Conservation (phyloP, 306 rosid genomes). For the Macrotyloma uniflorum region DNA sequence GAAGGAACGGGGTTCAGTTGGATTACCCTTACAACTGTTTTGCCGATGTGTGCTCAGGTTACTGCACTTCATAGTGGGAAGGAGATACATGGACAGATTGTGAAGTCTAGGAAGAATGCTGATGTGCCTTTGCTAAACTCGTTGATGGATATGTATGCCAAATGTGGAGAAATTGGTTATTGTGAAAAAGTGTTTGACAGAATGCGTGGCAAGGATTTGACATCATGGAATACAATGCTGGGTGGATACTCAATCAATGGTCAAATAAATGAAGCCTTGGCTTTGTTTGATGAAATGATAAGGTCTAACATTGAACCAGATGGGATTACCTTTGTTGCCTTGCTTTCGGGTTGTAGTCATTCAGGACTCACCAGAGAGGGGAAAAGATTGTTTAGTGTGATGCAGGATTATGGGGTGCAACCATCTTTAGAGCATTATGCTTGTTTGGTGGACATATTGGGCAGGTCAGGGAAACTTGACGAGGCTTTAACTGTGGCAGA, state of each 20-base stretch:
- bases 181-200: constrained; percentile 51
- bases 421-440: constrained; percentile 61
- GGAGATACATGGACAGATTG: constrained; percentile 67
- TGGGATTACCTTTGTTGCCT: constrained; percentile 52
- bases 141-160: constrained; percentile 65
- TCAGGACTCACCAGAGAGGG: constrained; percentile 53
- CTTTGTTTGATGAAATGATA: constrained; percentile 52
- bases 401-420: constrained; percentile 49
- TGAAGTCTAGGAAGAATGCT: constrained; percentile 54
- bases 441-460: constrained; percentile 58
- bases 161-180: constrained; percentile 61
- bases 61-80: constrained; percentile 61
- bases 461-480: constrained; percentile 51
- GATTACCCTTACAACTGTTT: constrained; percentile 59
- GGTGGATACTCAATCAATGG: constrained; percentile 61
- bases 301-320: constrained; percentile 48
- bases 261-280: constrained; percentile 44
- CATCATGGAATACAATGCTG: constrained; percentile 68
- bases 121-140: constrained; percentile 59
- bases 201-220: constrained; percentile 53
- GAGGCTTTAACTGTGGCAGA: constrained; percentile 49
- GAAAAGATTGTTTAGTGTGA: constrained; percentile 41
- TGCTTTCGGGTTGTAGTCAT: constrained; percentile 68
- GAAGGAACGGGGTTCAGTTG: constrained; percentile 60
- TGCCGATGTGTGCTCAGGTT: constrained; percentile 49